Evolutionary conservation across 2,329 filamentous ascomycete genomes (phyloP).

Genomic region (Clarireedia homoeocarpa): DNA sequence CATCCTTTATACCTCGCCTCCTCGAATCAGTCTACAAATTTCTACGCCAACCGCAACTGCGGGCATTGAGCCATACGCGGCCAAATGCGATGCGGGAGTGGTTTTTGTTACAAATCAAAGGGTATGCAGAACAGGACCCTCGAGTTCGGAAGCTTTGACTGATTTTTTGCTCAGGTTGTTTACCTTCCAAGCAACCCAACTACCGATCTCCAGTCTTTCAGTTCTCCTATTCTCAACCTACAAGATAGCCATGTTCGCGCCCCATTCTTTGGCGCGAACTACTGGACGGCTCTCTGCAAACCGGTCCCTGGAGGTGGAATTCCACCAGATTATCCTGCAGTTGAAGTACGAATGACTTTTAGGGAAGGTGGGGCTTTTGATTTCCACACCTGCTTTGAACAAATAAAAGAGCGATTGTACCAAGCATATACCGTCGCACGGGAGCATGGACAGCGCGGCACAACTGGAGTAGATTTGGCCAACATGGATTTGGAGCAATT

Average conservation of each 20-base stretch:
- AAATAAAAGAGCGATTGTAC: constrained; percentile 73
- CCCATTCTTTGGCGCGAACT: constrained; percentile 88
- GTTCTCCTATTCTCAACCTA: constrained; percentile 77
- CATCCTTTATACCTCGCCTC: constrained; percentile 71
- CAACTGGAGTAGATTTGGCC: constrained; percentile 43
- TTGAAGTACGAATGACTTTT: constrained; percentile 82
- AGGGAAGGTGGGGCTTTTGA: constrained; percentile 93
- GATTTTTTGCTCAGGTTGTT: constrained; percentile 54
- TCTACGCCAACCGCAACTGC: constrained; percentile 55
- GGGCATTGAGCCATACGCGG: constrained; percentile 54
- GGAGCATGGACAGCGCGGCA: constrained; percentile 51
- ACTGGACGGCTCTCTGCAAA: constrained; percentile 74
- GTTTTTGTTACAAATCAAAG: constrained; percentile 80
- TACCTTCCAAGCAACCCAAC: constrained; percentile 73
- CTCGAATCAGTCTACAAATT: constrained; percentile 69
- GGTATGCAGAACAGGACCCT: constrained; percentile 44
- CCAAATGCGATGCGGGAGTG: constrained; percentile 67
- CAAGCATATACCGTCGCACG: constrained; percentile 71
- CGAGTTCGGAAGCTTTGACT: constrained; percentile 11
- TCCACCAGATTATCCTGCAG: constrained; percentile 59
- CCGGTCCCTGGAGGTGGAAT: constrained; percentile 80
- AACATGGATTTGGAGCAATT: constrained; percentile 76
- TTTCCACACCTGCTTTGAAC: constrained; percentile 75
- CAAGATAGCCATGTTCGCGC: constrained; percentile 80
- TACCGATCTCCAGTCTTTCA: constrained; percentile 70